Evolutionary conservation across 768 basidiomycete genomes (phyloP).

Genomic region (Cyclocybe aegerita): DNA sequence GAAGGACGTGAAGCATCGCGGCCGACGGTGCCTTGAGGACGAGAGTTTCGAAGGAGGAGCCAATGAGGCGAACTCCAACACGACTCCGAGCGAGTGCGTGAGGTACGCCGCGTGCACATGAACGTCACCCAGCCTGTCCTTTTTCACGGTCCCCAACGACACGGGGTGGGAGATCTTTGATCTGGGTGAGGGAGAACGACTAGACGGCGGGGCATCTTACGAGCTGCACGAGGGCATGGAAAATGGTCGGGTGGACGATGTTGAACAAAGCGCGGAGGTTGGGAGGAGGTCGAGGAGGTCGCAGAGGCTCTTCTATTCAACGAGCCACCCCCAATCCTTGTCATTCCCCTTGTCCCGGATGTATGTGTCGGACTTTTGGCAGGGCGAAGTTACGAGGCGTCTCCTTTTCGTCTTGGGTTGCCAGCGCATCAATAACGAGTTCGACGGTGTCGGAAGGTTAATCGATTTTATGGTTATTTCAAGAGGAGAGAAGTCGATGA

Average conservation of each 20-base stretch:
- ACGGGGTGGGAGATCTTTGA: conserved; percentile 17
- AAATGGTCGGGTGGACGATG: conserved; percentile 13
- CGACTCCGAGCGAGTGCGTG: conserved; percentile 10
- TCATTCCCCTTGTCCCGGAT: conserved; percentile 17
- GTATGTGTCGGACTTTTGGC: conserved; percentile 14
- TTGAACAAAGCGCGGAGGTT: conserved; percentile 14
- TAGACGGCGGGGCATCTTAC: conserved; percentile 8
- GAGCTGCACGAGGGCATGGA: conserved; percentile 14
- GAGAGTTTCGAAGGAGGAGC: conserved; percentile 7
- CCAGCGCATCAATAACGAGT: conserved; percentile 18
- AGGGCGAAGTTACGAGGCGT: conserved; percentile 12
- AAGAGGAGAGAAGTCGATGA: no score
- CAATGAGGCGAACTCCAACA: conserved; percentile 11
- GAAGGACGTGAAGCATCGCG: conserved; percentile 11
- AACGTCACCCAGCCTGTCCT: conserved; percentile 13
- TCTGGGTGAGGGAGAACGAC: conserved; percentile 10
- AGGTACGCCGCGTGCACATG: conserved; percentile 6
- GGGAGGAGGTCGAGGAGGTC: conserved; percentile 15
- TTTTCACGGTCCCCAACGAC: conserved; percentile 7
- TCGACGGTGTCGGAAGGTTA: conserved; percentile 15
- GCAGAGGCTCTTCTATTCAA: conserved; percentile 16
- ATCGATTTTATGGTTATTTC: no score
- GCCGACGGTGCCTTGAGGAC: conserved; percentile 11
- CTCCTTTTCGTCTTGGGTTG: conserved; percentile 7
- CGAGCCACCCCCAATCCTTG: conserved; percentile 18